Base-by-base conservation (phyloP, 2,329 filamentous ascomycete species). In the Colletotrichum cuscutae region DNA sequence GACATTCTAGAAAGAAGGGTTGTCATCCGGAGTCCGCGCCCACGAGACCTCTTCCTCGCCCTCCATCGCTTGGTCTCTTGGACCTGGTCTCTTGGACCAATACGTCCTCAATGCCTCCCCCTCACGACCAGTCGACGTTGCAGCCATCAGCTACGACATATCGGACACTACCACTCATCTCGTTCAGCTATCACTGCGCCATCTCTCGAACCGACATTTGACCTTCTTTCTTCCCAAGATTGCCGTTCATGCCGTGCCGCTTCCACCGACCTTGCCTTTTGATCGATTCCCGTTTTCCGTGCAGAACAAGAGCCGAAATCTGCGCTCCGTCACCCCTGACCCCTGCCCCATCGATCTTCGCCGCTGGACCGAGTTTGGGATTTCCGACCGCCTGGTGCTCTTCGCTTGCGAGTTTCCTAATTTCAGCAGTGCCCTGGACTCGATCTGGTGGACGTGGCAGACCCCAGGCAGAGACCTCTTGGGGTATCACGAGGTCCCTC, bases 241-340 rank as follows among this genome's bases (percentile, higher is more conserved):
- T 13, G 28, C 54, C 12, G 26, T 37, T 59, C 37, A 59, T 65
- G 54, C 62, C 42, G 54, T 63, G 68, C 68, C 24, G 19, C 49
- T 37, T 58, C 30, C 30, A 35, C 28, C 26, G 26, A 13, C 57
- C 46, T 42, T 28, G 15, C 49, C 32, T 30, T 37, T n/a, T 49
- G 53, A 54, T 53, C 46, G 52, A 69, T 42, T 56, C 24, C 56
- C 53, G 42, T 53, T 32, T 60, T 32, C 46, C 60, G 22, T 65
- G 61, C 66, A 73, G 71, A 24, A 65, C 66, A 65, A 61, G 28
- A 70, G 66, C 71, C 71, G 61, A 19, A 61, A 68, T 60, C 54
- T 64, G 56, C 42, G 22, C 60, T 60, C n/a, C 4, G 19, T 8
- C 5, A 70, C 26, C 66, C 70, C 66, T 70, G 60, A 65, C 56